These are phyloP conservation scores for Tetrahymena malaccensis DNA, from an alignment of 73 alveolate species.

Conservation along the genomic window DNA sequence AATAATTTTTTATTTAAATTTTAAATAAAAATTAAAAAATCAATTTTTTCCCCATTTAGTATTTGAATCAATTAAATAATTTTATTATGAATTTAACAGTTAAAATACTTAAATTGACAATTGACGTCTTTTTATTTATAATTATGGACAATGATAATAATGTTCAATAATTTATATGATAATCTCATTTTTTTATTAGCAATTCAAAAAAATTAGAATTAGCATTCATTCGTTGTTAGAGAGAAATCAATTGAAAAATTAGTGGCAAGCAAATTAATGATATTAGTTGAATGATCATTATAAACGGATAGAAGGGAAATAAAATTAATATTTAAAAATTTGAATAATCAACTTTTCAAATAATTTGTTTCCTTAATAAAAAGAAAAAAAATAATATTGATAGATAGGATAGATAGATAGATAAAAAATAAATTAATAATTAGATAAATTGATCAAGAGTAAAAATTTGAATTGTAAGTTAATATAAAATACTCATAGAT, in stretches of 20 bases:
- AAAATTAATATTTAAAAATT: neutral
- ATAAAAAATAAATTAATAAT: neutral
- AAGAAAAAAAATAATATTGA: neutral
- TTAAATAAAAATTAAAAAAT: too few species aligned
- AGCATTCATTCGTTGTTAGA: neutral
- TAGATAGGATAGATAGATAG: neutral
- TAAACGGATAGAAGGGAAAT: neutral
- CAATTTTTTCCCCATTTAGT: too few species aligned
- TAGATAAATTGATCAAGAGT: neutral
- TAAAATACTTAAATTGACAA: neutral
- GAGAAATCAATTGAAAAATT: neutral
- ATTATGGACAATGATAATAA: neutral
- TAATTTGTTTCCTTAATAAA: neutral
- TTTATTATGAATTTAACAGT: neutral
- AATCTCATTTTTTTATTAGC: neutral
- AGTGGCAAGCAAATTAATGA: neutral
- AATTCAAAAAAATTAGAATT: neutral
- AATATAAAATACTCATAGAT: neutral
- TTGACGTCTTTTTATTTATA: too few species aligned
- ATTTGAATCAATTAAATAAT: too few species aligned
- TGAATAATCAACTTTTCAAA: neutral
- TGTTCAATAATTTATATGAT: neutral
- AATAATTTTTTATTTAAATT: too few species aligned
- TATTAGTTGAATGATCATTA: neutral
- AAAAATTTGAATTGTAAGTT: neutral